These are phyloP conservation scores for Pestalotiopsis sp. DNA, from an alignment of 2,329 filamentous ascomycete species.

Conservation along the genomic window DNA sequence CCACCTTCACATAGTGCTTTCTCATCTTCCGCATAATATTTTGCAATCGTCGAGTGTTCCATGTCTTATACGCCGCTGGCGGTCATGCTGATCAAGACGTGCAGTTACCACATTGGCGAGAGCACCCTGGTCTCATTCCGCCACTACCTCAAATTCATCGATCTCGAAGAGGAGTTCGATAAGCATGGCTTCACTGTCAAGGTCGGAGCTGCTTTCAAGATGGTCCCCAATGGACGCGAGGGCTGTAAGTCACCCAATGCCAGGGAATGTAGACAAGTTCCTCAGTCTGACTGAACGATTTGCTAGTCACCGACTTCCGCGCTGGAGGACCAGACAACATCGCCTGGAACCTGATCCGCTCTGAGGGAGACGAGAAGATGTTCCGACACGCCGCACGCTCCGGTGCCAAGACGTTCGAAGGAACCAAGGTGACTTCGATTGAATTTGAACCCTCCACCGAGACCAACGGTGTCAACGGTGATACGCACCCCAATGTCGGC, in stretches of 20 bases:
- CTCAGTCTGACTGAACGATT: not conserved
- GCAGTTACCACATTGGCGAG: conserved; percentile 41
- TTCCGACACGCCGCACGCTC: conserved; percentile 42
- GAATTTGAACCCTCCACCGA: conserved; percentile 26
- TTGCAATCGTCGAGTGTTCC: not conserved
- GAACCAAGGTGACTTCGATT: conserved; percentile 36
- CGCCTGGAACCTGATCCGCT: conserved; percentile 48
- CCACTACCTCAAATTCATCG: conserved; percentile 46
- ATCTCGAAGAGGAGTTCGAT: conserved; percentile 31
- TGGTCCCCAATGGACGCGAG: not conserved
- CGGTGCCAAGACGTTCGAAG: conserved; percentile 45
- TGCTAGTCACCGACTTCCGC: not conserved
- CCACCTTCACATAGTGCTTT: not conserved
- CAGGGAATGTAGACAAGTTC: no score
- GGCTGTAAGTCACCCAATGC: not conserved
- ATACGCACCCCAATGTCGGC: conserved; percentile 21
- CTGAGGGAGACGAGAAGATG: conserved; percentile 46
- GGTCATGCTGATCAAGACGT: not conserved
- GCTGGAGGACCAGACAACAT: not conserved
- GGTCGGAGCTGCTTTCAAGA: not conserved
- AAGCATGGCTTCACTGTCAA: not conserved
- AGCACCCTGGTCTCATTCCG: conserved; percentile 41
- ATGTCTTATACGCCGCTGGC: not conserved
- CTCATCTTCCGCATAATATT: not conserved
- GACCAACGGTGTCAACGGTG: not conserved